phyloP scores from a whole-genome alignment of 305 asterid genomes.

The Fraxinus paxiana region DNA sequence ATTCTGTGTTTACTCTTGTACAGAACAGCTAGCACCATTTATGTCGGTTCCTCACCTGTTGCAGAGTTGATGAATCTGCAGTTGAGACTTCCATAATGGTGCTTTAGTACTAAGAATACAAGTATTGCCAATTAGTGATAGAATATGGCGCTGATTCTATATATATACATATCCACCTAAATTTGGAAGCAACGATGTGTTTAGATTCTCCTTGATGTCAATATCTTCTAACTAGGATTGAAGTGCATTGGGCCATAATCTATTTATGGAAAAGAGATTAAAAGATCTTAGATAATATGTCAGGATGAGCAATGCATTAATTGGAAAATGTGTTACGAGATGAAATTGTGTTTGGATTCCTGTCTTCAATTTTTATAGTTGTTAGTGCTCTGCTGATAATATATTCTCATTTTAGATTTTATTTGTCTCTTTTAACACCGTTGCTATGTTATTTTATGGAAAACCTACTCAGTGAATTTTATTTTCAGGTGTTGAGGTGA shows the following conservation, averaged over 20 bases:
- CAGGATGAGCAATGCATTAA: not conserved
- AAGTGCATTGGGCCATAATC: not conserved
- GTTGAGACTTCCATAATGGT: not conserved
- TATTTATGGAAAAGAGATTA: not conserved
- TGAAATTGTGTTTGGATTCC: not conserved
- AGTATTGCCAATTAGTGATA: not conserved
- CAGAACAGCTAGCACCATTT: not conserved
- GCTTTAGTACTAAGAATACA: not conserved
- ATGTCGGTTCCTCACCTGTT: not conserved
- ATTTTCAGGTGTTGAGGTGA: conserved; percentile 64
- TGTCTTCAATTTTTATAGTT: not conserved
- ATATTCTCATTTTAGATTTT: not conserved
- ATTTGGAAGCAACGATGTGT: not conserved
- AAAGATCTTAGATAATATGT: not conserved
- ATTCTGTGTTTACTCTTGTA: not conserved
- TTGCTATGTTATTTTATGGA: not conserved
- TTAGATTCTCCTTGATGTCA: not conserved
- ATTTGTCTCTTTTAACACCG: not conserved
- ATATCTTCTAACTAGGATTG: not conserved
- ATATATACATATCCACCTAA: not conserved
- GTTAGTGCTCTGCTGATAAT: not conserved
- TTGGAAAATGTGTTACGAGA: not conserved
- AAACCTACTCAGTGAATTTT: not conserved
- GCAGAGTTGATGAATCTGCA: not conserved
- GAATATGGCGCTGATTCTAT: not conserved